Base-by-base conservation (phyloP, 495 filamentous ascomycete species). In the Trichoderma parareesei region DNA sequence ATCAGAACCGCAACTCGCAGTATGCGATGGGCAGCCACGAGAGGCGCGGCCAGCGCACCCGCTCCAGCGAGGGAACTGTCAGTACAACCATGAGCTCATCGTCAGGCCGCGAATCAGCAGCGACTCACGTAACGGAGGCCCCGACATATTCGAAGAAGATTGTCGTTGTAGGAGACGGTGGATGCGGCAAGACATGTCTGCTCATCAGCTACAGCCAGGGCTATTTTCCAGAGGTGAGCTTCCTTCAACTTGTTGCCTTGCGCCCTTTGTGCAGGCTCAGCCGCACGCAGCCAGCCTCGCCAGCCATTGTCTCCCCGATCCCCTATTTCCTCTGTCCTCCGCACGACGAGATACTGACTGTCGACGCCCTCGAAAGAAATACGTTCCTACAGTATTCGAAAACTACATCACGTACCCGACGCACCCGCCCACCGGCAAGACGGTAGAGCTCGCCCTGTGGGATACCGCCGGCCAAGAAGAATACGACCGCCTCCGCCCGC, bases 391-490 rank as follows among this genome's bases (percentile, higher is more conserved):
- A 0, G 94, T 98, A 66, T 98, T 98, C 73, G 94, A 98, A 72
- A 98, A 98, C 79, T 98, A 98, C 82, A 98, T 98, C 77, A 96
- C 94, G 44, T 92, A 97, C 76, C 94, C 92, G 63, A 85, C 84
- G 44, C 95, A 98, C 73, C 85, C 87, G 69, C 80, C 85, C 10
- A 90, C 88, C 35, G 92, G 94, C 67, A 97, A 97, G 81, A 92
- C 86, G 43, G 90, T 98, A 62, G 94, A 98, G 78, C 83, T 98
- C 53, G 94, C 94, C 16, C 85, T 98, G 35, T 98, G 94, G 94
- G 94, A 98, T 80, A 98, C 94, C 38, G 94, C 94, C 70, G 94
- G 94, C 42, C 94, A 98, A 76, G 94, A 98, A 77, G 95, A 98
- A 78, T 98, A 98, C 75, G 94, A 98, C 75, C 89, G 94, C 68